Percentiles rank a stretch among this genome's conserved stretches.
These are phyloP conservation scores for Zymoseptoria brevis DNA, from an alignment of 2,329 filamentous ascomycete genomes.

Conservation along the genomic window DNA sequence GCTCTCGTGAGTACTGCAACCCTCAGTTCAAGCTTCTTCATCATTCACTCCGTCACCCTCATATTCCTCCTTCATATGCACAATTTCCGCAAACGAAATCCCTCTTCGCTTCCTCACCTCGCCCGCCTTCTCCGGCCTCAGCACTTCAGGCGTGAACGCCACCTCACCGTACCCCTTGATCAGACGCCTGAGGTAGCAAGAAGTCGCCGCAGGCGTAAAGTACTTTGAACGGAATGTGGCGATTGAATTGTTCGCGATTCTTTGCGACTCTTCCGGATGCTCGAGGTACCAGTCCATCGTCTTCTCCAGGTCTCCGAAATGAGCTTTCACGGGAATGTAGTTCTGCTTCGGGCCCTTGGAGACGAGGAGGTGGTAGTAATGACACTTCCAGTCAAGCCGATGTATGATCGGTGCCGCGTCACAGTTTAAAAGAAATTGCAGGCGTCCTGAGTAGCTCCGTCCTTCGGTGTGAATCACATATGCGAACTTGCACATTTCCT, in stretches of 20 bases:
- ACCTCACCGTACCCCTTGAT: slow-evolving; percentile 21
- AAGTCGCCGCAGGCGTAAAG: slow-evolving; percentile 23
- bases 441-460: slow-evolving; percentile 21
- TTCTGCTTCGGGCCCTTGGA: slow-evolving; percentile 23
- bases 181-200: slow-evolving; percentile 26
- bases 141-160: slow-evolving; percentile 19
- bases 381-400: slow-evolving; percentile 19
- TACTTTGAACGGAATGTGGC: slow-evolving; percentile 23
- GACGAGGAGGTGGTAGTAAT: slow-evolving; percentile 22
- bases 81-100: slow-evolving; percentile 4
- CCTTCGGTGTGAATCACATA: slow-evolving; percentile 27
- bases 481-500: slow-evolving; percentile 21
- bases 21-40: neutral
- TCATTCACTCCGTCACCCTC: neutral
- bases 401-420: slow-evolving; percentile 23
- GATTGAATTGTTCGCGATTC: slow-evolving; percentile 22
- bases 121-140: slow-evolving; percentile 3
- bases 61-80: neutral
- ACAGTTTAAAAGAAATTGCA: slow-evolving; percentile 27
- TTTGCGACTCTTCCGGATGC: slow-evolving; percentile 17
- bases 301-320: slow-evolving; percentile 23
- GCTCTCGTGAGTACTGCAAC: too few relatives aligned
- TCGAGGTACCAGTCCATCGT: slow-evolving; percentile 20
- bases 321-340: slow-evolving; percentile 18
- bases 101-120: slow-evolving; percentile 4